Conservation (phyloP, 2,329 filamentous ascomycete genomes). For the Lachnellula occidentalis region DNA sequence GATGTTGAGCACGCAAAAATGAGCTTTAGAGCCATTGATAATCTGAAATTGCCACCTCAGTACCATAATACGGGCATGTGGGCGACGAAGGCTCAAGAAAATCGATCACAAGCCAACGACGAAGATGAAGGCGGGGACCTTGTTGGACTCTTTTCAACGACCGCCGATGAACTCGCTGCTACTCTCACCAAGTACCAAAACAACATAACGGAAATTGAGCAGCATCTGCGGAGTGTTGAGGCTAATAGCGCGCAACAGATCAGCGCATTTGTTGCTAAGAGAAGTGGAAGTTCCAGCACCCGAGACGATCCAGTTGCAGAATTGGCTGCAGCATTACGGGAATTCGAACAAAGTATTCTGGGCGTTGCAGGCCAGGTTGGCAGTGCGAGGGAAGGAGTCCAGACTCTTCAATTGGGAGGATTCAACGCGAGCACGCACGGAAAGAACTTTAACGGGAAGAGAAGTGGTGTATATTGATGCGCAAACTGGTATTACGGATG, state of each 20-base stretch:
- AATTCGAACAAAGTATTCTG: conserved; percentile 61
- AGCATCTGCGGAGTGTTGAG: conserved; percentile 59
- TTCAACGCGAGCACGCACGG: conserved; percentile 16
- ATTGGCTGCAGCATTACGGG: conserved; percentile 54
- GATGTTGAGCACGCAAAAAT: conserved; percentile 67
- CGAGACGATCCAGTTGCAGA: conserved; percentile 43
- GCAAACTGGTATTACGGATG: neutral
- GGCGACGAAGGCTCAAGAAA: conserved; percentile 37
- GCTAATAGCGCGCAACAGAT: conserved; percentile 54
- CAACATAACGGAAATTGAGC: conserved; percentile 59
- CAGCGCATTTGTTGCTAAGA: conserved; percentile 43
- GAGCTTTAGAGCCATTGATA: conserved; percentile 68
- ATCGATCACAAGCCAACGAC: conserved; percentile 34
- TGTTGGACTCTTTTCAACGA: conserved; percentile 57
- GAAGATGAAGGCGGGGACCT: conserved; percentile 52
- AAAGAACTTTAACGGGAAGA: conserved; percentile 11
- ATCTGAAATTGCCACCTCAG: conserved; percentile 61
- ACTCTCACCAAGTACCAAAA: conserved; percentile 52
- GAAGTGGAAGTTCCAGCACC: conserved; percentile 34
- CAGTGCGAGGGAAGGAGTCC: conserved; percentile 53
- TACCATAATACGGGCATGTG: conserved; percentile 40
- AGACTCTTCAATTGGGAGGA: conserved; percentile 47
- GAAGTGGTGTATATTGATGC: conserved; percentile 26
- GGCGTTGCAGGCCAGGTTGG: conserved; percentile 58
- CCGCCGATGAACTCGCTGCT: conserved; percentile 55